Conservation (phyloP, 352 stramenopile species). For the Phytophthora constricta region DNA sequence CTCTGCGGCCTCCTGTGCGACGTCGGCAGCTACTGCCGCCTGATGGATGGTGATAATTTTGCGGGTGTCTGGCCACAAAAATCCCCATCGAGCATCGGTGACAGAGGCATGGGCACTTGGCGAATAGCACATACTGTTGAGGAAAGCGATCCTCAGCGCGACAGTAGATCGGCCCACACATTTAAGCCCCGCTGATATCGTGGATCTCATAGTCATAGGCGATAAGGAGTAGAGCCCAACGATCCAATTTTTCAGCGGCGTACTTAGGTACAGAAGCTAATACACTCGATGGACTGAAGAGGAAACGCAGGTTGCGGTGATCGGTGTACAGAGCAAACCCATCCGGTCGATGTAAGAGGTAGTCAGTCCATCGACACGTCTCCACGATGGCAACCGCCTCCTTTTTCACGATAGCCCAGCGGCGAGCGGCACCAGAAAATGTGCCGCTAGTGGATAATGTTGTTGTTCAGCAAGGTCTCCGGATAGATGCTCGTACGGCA, state of each 20-base stretch:
- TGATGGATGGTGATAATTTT: background rate
- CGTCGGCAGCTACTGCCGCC: background rate
- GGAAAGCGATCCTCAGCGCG: conserved; percentile 19
- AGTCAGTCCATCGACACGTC: conserved; percentile 7
- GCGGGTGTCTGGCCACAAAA: background rate
- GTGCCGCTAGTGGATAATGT: background rate
- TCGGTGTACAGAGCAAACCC: conserved; percentile 3
- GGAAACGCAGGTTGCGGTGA: conserved; percentile 2
- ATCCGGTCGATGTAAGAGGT: conserved; percentile 4
- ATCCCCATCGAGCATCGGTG: background rate
- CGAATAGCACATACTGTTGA: background rate
- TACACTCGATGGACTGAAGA: conserved; percentile 8
- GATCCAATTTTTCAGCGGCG: conserved; percentile 1
- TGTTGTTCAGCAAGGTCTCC: background rate
- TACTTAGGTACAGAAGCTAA: conserved; percentile 2
- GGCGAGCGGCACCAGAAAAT: background rate
- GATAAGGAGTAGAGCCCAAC: background rate
- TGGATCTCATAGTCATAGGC: conserved; percentile 11
- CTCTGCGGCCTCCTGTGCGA: background rate
- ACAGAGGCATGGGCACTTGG: background rate
- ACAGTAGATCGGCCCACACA: conserved; percentile 27
- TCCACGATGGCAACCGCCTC: conserved; percentile 9
- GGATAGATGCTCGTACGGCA: background rate
- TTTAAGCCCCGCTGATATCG: conserved; percentile 16
- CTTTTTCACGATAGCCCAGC: conserved; percentile 13